These are phyloP conservation scores for Pulveroboletus sp. DNA, from an alignment of 768 basidiomycete genomes.

Conservation along the genomic window DNA sequence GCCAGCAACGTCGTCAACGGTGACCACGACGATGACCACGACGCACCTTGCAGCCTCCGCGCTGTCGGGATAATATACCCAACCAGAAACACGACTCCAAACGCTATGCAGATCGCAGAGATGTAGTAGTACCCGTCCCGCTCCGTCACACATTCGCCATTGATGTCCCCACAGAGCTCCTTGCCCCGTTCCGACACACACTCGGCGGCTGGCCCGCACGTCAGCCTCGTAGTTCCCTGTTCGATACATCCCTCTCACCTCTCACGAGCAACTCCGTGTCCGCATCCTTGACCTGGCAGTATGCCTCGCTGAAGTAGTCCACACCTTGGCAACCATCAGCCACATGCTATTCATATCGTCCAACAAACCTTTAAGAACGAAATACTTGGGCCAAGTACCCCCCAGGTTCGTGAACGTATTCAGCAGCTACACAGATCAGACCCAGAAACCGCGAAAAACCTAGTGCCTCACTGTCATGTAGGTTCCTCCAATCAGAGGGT, in stretches of 20 bases:
- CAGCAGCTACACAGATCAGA: constrained; percentile 55
- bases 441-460: background rate
- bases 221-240: constrained; percentile 6
- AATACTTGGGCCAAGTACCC: constrained; percentile 97
- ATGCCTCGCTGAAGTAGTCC: constrained; percentile 83
- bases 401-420: constrained; percentile 97
- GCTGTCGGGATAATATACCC: constrained; percentile 83
- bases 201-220: constrained; percentile 57
- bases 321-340: constrained; percentile 53
- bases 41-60: constrained; percentile 79
- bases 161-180: constrained; percentile 65
- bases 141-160: constrained; percentile 79
- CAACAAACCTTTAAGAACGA: constrained; percentile 79
- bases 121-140: constrained; percentile 92
- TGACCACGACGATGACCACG: background rate
- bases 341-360: background rate
- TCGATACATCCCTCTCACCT: constrained; percentile 40
- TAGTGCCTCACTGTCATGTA: constrained; percentile 87
- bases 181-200: constrained; percentile 95
- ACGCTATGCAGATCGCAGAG: constrained; percentile 69
- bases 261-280: constrained; percentile 48
- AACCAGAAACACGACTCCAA: constrained; percentile 74
- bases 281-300: constrained; percentile 69
- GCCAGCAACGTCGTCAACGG: constrained; percentile 8
- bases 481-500: constrained; percentile 95